Base-by-base conservation (phyloP, 1,284 basidiomycete species). In the Cryptococcus sp. region DNA sequence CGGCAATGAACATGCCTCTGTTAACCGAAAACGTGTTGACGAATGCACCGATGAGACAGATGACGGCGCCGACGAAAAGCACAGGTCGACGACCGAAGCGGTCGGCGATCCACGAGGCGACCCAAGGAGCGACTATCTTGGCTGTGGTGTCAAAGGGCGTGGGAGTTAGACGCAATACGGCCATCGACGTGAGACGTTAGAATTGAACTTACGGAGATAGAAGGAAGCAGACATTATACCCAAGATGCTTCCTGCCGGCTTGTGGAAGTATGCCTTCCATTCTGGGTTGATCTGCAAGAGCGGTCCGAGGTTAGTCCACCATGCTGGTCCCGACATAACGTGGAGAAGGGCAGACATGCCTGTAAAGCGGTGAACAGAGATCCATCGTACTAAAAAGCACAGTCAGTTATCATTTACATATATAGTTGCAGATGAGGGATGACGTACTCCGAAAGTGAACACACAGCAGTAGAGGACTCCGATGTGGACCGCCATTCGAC, bases 11-110 rank as follows among this genome's bases (percentile, higher is more conserved):
- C 47, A 47, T 46, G 50, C 54, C 59, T 5, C 45, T 37, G 39
- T 62, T 58, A 23, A 63, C 50, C 1, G 67, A 58, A 23, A 71
- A 66, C 13, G 65, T 62, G 47, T 71, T 68, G 25, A 72, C 54
- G 23, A 74, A 40, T 8, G 58, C 54, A 3, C 70, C 72, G 7
- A 55, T 57, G 34, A 72, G 48, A 46, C 70, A 64, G 23, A 75
- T 50, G 19, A 61, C 37, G 1, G 66, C 57, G 4, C 70, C 73
- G 25, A 62, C 19, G 52, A 66, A 58, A 20, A 74, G 65, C 41
- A 45, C 63, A 34, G 52, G 52, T 48, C 58, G 54, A 17, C 68
- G 60, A 19, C 68, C 69, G 23, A 56, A 72, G 8, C 62, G 44
- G 17, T 38, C 47, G 5, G 56, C 55, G 50, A 71, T 61, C 38